A percentile compares a stretch with the other conserved stretches of the same genome.
phyloP scores from a whole-genome alignment of 2,329 filamentous ascomycete species.

The Calonectria henricotiae region DNA sequence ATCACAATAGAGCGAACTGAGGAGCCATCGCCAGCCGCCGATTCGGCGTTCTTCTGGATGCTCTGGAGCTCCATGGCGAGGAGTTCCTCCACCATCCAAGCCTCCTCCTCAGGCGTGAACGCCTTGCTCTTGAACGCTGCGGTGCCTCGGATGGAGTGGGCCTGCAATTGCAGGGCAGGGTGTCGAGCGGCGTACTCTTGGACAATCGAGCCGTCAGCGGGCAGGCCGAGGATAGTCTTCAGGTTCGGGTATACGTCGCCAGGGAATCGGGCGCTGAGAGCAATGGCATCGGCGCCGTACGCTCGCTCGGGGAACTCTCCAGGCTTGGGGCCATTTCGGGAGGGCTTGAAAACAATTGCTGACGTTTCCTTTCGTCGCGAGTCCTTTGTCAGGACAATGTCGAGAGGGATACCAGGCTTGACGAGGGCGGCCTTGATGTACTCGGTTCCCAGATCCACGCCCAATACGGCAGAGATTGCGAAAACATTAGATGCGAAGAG shows the following conservation, averaged over 20 bases:
- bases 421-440: constrained; percentile 97
- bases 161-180: constrained; percentile 82
- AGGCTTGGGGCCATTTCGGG: constrained; percentile 74
- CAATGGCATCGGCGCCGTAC: constrained; percentile 93
- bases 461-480: constrained; percentile 82
- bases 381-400: constrained; percentile 98
- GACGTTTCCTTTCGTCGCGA: constrained; percentile 96
- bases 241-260: constrained; percentile 96
- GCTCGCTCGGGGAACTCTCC: constrained; percentile 87
- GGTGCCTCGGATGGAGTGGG: constrained; percentile 75
- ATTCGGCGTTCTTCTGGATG: constrained; percentile 90
- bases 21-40: constrained; percentile 82
- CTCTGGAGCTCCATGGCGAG: constrained; percentile 97
- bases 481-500: constrained; percentile 64
- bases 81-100: constrained; percentile 90
- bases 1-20: constrained; percentile 87
- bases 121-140: constrained; percentile 86
- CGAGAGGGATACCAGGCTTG: constrained; percentile 96
- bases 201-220: constrained; percentile 73
- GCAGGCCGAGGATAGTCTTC: constrained; percentile 89
- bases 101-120: constrained; percentile 75
- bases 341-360: constrained; percentile 93
- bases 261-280: constrained; percentile 89
- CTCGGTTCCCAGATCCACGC: constrained; percentile 94
- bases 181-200: constrained; percentile 82